Evolutionary conservation across 306 rosid genomes (phyloP).

Genomic region (Begonia loranthoides): DNA sequence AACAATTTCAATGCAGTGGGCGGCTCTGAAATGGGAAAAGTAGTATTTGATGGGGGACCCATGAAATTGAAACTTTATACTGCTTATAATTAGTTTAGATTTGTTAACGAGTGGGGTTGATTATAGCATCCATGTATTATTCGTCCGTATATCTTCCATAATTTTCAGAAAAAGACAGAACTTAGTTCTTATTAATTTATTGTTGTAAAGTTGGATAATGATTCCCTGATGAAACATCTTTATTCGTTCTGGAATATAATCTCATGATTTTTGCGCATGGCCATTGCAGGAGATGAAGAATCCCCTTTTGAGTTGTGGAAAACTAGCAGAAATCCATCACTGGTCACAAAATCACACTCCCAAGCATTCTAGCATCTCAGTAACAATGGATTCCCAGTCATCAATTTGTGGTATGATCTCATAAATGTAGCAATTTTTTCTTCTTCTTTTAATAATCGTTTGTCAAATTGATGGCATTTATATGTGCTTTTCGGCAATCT

Average conservation of each 20-base stretch:
- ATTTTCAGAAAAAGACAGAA: not conserved
- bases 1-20: no score
- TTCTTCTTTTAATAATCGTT: no score
- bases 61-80: not conserved
- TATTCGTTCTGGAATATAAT: no score
- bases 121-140: no score
- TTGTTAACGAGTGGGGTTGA: no score
- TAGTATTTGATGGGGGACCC: not conserved
- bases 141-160: not conserved
- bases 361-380: constrained; percentile 45
- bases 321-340: constrained; percentile 15
- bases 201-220: no score
- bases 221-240: no score
- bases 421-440: not conserved
- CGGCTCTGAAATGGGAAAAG: no score
- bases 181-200: no score
- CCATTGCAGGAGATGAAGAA: constrained; percentile 38
- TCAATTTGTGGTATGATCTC: constrained; percentile 36
- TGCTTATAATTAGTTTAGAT: not conserved
- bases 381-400: constrained; percentile 63
- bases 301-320: constrained; percentile 35
- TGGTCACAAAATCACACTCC: constrained; percentile 36
- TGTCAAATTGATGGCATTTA: no score
- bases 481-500: no score
- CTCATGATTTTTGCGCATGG: no score